A percentile compares a stretch with the other conserved stretches of the same genome.
phyloP scores from a whole-genome alignment of 1,139 yeast genomes.

The Lodderomyces elongisporus region DNA sequence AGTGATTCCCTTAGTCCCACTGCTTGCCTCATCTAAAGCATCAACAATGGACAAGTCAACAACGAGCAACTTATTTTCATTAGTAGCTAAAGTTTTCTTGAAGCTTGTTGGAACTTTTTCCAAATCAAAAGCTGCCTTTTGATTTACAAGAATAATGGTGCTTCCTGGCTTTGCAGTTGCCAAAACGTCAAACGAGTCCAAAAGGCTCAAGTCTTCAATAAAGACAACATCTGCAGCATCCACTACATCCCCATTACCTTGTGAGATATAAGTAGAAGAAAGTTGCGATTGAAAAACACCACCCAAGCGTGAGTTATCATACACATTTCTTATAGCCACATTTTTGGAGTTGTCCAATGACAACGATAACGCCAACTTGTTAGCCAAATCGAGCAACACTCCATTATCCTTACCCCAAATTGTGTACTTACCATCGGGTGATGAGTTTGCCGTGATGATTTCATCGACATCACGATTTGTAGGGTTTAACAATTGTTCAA shows the following conservation, averaged over 20 bases:
- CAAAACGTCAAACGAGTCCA: conserved; percentile 55
- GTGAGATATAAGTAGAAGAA: conserved; percentile 39
- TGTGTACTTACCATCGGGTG: conserved; percentile 48
- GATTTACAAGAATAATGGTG: conserved; percentile 46
- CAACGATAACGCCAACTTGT: conserved; percentile 65
- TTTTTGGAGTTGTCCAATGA: conserved; percentile 57
- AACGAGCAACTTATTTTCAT: conserved; percentile 47
- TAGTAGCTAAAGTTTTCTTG: conserved; percentile 51
- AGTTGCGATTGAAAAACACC: conserved; percentile 82
- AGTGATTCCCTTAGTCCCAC: conserved; percentile 74
- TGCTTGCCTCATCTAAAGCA: conserved; percentile 38
- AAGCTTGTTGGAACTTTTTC: conserved; percentile 48
- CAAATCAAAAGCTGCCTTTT: conserved; percentile 35
- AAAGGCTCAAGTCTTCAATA: conserved; percentile 54
- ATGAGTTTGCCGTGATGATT: conserved; percentile 35
- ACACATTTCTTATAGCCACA: conserved; percentile 58
- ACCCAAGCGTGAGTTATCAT: conserved; percentile 65
- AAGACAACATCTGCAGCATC: conserved; percentile 61
- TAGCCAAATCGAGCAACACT: conserved; percentile 50
- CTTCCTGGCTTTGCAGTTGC: conserved; percentile 57
- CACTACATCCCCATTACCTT: conserved; percentile 29
- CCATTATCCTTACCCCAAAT: conserved; percentile 70
- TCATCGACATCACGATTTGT: conserved; percentile 8
- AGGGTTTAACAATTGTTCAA: conserved; percentile 14
- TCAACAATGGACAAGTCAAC: conserved; percentile 61